Evolutionary conservation across 1,284 basidiomycete genomes (phyloP).

Genomic region (Cutaneotrichosporon sp.): DNA sequence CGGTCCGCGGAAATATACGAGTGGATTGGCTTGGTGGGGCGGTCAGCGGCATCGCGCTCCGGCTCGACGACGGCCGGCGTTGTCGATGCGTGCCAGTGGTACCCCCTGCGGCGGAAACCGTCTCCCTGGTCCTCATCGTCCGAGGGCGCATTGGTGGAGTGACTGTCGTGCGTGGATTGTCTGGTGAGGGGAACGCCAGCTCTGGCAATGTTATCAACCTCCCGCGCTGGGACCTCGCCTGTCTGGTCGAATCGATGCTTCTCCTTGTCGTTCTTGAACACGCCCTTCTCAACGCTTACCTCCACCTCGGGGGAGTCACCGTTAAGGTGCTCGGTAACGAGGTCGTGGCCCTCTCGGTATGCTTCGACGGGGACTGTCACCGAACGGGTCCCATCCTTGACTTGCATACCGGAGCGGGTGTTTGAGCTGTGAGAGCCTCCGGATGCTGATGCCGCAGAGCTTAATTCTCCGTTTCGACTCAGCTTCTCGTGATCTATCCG

Average conservation of each 20-base stretch:
- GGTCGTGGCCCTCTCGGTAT: conserved; percentile 66
- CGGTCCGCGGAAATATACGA: conserved; percentile 14
- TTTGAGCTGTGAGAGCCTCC: conserved; percentile 20
- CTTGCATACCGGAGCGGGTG: conserved; percentile 28
- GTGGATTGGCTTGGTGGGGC: conserved; percentile 7
- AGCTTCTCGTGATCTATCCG: conserved; percentile 8
- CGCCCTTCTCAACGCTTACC: not conserved
- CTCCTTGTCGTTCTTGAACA: not conserved
- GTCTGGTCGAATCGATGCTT: not conserved
- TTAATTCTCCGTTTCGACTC: too few relatives aligned
- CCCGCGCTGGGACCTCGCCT: not conserved
- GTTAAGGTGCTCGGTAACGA: conserved; percentile 59
- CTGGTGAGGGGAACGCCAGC: not conserved
- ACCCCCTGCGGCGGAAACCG: conserved; percentile 13
- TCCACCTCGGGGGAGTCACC: conserved; percentile 55
- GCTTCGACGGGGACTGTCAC: conserved; percentile 41
- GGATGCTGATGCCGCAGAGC: too few relatives aligned
- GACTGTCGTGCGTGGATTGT: not conserved
- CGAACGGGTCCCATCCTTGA: conserved; percentile 6
- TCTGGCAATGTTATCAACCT: not conserved
- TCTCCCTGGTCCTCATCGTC: conserved; percentile 13
- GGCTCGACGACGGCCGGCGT: not conserved
- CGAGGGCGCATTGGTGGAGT: conserved; percentile 19
- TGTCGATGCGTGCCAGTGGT: conserved; percentile 1
- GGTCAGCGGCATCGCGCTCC: not conserved